Percentiles rank a stretch among this genome's conserved stretches.
phyloP scores from a whole-genome alignment of 73 alveolate species.

The Durusdinium trenchii region DNA sequence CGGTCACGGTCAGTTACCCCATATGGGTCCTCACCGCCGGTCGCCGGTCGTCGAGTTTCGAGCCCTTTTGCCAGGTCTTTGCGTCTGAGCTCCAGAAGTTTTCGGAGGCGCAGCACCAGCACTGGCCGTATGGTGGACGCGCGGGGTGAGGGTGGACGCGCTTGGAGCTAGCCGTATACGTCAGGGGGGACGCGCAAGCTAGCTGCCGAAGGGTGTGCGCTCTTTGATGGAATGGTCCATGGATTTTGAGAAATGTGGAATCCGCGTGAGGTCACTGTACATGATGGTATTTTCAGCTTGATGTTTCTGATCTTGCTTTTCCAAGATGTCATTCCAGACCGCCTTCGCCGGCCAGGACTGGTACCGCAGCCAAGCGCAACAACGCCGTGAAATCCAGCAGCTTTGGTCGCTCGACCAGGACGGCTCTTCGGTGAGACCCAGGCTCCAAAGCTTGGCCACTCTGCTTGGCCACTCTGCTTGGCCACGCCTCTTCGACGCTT shows the following conservation, averaged over 20 bases:
- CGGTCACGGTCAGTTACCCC: background rate
- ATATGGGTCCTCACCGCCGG: too few species aligned
- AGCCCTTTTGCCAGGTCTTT: conserved; percentile 14
- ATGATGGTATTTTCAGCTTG: background rate
- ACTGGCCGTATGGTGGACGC: too few species aligned
- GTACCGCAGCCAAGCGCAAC: background rate
- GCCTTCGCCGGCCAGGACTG: conserved; percentile 8
- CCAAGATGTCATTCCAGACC: background rate
- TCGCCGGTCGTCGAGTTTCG: too few species aligned
- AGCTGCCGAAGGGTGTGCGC: too few species aligned
- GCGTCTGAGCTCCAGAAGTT: background rate
- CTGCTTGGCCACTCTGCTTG: too few species aligned
- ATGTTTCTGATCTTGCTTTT: background rate
- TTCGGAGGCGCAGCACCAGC: background rate
- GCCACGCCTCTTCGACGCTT: too few species aligned
- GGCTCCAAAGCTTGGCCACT: too few species aligned
- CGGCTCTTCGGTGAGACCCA: background rate
- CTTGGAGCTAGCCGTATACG: too few species aligned
- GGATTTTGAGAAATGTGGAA: background rate
- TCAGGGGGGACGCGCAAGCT: too few species aligned
- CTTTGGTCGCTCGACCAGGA: background rate
- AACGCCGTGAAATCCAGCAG: conserved; percentile 1
- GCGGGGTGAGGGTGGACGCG: too few species aligned
- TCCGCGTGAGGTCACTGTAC: background rate
- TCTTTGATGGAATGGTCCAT: too few species aligned